Base-by-base conservation (phyloP, 2,329 filamentous ascomycete genomes). In the Tympanopsis confertula region DNA sequence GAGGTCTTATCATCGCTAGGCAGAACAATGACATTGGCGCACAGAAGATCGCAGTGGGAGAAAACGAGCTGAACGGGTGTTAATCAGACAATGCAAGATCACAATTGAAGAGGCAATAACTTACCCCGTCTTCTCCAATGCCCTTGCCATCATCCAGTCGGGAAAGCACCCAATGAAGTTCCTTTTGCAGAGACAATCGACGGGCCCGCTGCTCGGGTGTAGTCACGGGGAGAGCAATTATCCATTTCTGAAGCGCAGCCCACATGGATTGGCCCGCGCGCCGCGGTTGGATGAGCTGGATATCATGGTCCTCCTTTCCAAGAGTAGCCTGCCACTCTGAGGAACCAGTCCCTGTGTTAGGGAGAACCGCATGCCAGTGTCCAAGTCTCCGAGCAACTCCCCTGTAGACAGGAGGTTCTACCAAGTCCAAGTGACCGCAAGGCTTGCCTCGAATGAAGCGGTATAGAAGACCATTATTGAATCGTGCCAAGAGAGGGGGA, bases 211-310 rank as follows among this genome's bases (percentile, higher is more conserved):
- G 75, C 39, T 73, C 68, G 22, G 80, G 74, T 4, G 82, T 91
- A 39, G 69, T 68, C 38, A 69, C 76, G 12, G 91, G 88, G 44
- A 98, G 68, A 28, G 86, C 89, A 47, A 81, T 65, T 40, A 95
- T 86, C 91, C 91, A 98, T 62, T 88, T 93, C 57, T 94, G 86
- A 72, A 95, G 83, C 22, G 93, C 87, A 5, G 85, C 86, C 91
- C 91, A 98, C 39, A 94, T 65, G 56, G 93, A 95, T 14, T 87
- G 85, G n/a, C 75, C 68, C 4, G 79, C 78, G 52, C 81, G 86
- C 42, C 75, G 75, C 35, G 76, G 76, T 17, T 75, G 75, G 33
- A 72, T 64, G 42, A 60, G 59, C 44, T 66, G 61, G 41, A 71
- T 66, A 35, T 58, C 56, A 37, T 58, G 50, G 48, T 52, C 17